Evolutionary conservation across 305 asterid genomes (phyloP), one percentile per base, ranked within the genome.

Genomic region (Fraxinus baroniana): DNA sequence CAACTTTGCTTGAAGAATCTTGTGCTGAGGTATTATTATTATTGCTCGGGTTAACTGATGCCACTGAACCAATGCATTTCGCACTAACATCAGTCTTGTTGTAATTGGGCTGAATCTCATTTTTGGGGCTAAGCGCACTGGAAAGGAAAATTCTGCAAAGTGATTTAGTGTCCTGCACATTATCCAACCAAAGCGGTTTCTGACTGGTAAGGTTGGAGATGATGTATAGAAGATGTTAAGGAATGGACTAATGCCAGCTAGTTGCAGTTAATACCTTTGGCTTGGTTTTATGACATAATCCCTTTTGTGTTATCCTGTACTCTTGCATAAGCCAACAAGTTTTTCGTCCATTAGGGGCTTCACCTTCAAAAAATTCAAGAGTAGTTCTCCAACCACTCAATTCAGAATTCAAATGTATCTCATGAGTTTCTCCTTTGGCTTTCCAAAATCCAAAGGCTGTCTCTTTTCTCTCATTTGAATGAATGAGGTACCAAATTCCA

Each of bases 161-260:
- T 10, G 74, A 68, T 68, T 68, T 28, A 68, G 18, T 28, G 37
- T 68, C 37, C 74, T 68, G 74, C 74, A 68, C 36, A 68, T 68
- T 68, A 26, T 68, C 74, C 74, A 68, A 68, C 74, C 74, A 68
- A 68, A 68, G 37, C 20, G 37, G 74, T 7, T 66, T 68, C 74
- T 13, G 7, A 68, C 74, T 68, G 37, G 37, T 68, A 68, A 68
- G 37, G 74, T 24, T 26, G 74, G 20, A 1, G 37, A 10, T 26
- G 18, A 68, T 28, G 74, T 68, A 68, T 68, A 28, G 37, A 64
- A 64, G 33, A 64, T 30, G 35, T 24, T 64, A 64, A 24, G 35
- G n/a, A 68, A 68, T 24, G 4, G 20, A 68, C n/a, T 28, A 68
- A 24, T 28, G 74, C 74, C 36, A 68, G 37, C 20, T 26, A 68